Evolutionary conservation across 2,329 filamentous ascomycete genomes (phyloP), one percentile per base, ranked within the genome.

Genomic region (Ophiostoma australiae): DNA sequence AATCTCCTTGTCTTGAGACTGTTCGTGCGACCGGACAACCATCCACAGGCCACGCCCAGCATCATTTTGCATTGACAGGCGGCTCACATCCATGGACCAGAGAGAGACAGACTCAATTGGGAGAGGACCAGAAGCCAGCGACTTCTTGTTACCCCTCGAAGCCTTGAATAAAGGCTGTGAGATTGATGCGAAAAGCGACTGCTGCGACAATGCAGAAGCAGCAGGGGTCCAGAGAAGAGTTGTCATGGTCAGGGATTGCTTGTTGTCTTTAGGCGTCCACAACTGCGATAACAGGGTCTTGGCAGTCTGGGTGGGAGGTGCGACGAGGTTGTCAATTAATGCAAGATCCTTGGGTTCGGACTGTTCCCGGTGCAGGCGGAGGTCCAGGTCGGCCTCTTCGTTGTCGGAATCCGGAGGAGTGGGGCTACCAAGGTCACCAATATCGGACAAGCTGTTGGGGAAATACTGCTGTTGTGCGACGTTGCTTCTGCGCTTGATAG

Each of bases 361-460:
- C 63, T 23, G 63, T 23, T 39, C 20, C 33, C 63, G 63, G 20
- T 66, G 63, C 35, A 73, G 58, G 48, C 78, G 77, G 23, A 77
- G 31, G 67, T 75, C 74, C 23, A 70, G 79, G 66, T 82, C 82
- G n/a, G 35, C 35, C 63, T 66, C 63, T 39, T 82, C 82, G 69
- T 82, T 79, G 71, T 85, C 81, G 20, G 82, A 86, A 70, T 87
- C 84, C 8, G 84, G 83, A 68, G 85, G 85, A 67, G 85, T 87
- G 41, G 85, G 84, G 73, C 84, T 87, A 52, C 80, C 83, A 1
- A 86, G 75, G 81, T 76, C 39, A 81, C 76, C 82, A 3, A 86
- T 75, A 80, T 76, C 39, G 81, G 76, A 78, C 1, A 81, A 37
- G 48, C 61, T 52, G 70, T 58, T 63, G 37, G 63, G n/a, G 17